These are phyloP conservation scores for Nakazawaea siamensis DNA, from an alignment of 805 yeast species.

Conservation along the genomic window DNA sequence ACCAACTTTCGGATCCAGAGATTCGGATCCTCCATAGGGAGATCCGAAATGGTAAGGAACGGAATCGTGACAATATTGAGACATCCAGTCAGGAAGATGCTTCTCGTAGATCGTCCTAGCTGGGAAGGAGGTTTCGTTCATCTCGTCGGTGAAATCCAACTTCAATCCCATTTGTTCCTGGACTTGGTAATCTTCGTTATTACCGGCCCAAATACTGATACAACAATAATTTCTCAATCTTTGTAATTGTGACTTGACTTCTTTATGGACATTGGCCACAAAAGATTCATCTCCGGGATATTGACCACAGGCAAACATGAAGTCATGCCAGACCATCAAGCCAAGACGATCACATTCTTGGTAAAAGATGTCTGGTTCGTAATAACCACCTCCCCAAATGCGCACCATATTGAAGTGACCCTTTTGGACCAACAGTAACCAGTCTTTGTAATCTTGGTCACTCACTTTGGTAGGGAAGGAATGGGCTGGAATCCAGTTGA, in stretches of 20 bases:
- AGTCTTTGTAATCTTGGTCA: slow-evolving; percentile 26
- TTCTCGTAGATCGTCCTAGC: slow-evolving; percentile 34
- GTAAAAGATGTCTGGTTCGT: slow-evolving; percentile 33
- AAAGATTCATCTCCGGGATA: slow-evolving; percentile 36
- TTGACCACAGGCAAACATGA: slow-evolving; percentile 51
- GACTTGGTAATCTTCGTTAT: slow-evolving; percentile 39
- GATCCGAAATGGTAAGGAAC: slow-evolving; percentile 38
- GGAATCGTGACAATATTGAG: slow-evolving; percentile 13
- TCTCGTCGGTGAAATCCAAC: slow-evolving; percentile 22
- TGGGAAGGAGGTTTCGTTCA: slow-evolving; percentile 30
- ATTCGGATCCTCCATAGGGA: slow-evolving; percentile 35
- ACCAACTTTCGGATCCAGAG: slow-evolving; percentile 32
- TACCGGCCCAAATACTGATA: slow-evolving; percentile 33
- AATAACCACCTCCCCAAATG: slow-evolving; percentile 44
- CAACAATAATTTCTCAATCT: slow-evolving; percentile 33
- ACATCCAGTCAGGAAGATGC: slow-evolving; percentile 27
- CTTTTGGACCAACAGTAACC: slow-evolving; percentile 25
- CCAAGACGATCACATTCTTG: slow-evolving; percentile 35
- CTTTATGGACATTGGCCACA: slow-evolving; percentile 25
- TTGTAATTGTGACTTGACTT: slow-evolving; percentile 29
- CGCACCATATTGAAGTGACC: slow-evolving; percentile 36
- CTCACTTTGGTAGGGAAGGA: slow-evolving; percentile 26
- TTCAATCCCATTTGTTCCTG: slow-evolving; percentile 29
- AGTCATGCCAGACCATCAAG: slow-evolving; percentile 45
- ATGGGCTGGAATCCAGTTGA: slow-evolving; percentile 44